phyloP scores from a whole-genome alignment of 140 eudicot species.

The Anethum foeniculum region DNA sequence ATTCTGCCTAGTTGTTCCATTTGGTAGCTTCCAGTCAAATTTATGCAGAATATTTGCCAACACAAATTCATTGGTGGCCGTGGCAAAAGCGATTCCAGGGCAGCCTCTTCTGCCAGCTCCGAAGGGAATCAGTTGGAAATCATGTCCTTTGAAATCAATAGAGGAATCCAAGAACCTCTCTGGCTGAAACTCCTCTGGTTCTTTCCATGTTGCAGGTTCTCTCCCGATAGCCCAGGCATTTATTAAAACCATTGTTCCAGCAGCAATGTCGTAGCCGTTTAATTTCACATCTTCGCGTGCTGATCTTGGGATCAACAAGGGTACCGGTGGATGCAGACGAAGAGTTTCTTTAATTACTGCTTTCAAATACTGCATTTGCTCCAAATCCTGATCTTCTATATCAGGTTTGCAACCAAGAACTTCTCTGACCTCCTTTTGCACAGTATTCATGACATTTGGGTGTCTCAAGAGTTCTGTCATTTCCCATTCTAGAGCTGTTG shows the following conservation, averaged over 20 bases:
- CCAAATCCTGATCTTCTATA: slow-evolving; percentile 32
- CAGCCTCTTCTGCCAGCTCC: slow-evolving; percentile 51
- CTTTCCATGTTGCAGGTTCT: slow-evolving; percentile 47
- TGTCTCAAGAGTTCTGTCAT: slow-evolving; percentile 27
- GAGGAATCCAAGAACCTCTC: slow-evolving; percentile 50
- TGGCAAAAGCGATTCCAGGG: slow-evolving; percentile 45
- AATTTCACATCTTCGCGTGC: slow-evolving; percentile 35
- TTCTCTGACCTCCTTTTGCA: slow-evolving; percentile 41
- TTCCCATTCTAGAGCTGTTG: slow-evolving; percentile 20
- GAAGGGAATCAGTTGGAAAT: slow-evolving; percentile 45
- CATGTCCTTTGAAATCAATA: slow-evolving; percentile 34
- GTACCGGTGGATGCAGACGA: slow-evolving; percentile 49
- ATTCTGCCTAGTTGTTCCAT: slow-evolving; percentile 21
- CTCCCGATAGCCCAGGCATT: slow-evolving; percentile 55
- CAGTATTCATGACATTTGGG: slow-evolving; percentile 31
- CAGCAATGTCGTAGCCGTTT: slow-evolving; percentile 38
- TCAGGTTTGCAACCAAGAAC: slow-evolving; percentile 15
- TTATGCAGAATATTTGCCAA: slow-evolving; percentile 41
- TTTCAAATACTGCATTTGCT: slow-evolving; percentile 46
- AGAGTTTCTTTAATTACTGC: slow-evolving; percentile 51
- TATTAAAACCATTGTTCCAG: slow-evolving; percentile 39
- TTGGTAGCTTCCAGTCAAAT: slow-evolving; percentile 45
- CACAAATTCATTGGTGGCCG: slow-evolving; percentile 25
- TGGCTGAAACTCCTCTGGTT: slow-evolving; percentile 49
- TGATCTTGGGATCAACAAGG: slow-evolving; percentile 34